Conservation (phyloP, 208 protist species). For the Phytomonas serpens region DNA sequence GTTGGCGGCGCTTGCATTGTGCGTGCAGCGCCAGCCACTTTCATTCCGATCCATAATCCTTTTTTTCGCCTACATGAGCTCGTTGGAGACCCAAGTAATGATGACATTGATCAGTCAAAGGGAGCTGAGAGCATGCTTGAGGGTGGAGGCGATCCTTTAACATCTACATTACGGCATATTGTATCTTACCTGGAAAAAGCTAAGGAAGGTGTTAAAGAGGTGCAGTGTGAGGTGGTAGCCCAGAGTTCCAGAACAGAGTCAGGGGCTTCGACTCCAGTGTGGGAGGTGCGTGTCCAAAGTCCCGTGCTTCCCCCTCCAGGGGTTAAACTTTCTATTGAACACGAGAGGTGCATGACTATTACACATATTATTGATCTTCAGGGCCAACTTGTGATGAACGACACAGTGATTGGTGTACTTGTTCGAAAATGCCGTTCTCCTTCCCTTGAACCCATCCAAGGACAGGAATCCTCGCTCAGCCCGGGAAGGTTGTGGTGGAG, state of each 20-base stretch:
- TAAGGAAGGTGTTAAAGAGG: neutral
- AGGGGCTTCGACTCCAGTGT: constrained; percentile 1
- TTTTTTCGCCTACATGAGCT: neutral
- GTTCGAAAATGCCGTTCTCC: neutral
- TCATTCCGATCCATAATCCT: neutral
- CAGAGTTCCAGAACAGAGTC: neutral
- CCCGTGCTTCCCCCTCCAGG: neutral
- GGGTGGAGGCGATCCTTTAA: neutral
- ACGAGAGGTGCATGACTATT: neutral
- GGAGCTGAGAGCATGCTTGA: neutral
- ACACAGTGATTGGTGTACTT: constrained; percentile 30
- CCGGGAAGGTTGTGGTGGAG: neutral
- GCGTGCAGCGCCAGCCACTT: neutral
- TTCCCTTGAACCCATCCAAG: neutral
- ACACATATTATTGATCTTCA: constrained; percentile 16
- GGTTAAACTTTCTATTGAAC: neutral
- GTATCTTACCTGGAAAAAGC: neutral
- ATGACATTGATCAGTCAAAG: neutral
- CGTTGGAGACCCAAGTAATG: neutral
- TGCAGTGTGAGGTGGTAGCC: neutral
- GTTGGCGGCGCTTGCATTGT: neutral
- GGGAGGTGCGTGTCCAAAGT: neutral
- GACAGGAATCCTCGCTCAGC: neutral
- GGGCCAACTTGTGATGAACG: constrained; percentile 37
- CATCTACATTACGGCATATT: neutral